Conservation (phyloP, 2,329 filamentous ascomycete species). For the Thermochaetoides dissita region DNA sequence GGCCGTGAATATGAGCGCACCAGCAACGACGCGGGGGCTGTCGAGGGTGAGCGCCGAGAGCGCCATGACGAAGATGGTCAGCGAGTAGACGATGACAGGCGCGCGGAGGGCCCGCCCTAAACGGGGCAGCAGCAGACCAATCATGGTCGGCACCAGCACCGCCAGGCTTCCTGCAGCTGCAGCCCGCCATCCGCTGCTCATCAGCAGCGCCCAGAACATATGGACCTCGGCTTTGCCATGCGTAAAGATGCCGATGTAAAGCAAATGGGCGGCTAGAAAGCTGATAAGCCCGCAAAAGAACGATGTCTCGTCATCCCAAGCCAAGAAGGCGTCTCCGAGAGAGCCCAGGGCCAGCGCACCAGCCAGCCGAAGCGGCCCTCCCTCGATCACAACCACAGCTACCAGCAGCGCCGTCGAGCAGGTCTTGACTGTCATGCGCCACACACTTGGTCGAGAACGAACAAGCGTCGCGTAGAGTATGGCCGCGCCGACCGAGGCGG, state of each 20-base stretch:
- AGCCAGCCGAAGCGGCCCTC: constrained; percentile 13
- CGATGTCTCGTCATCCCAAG: constrained; percentile 20
- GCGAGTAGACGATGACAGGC: constrained; percentile 21
- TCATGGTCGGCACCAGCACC: constrained; percentile 17
- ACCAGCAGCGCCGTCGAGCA: constrained; percentile 20
- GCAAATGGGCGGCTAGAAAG: constrained; percentile 22
- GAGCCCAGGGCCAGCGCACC: constrained; percentile 20
- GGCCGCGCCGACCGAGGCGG: constrained; percentile 8
- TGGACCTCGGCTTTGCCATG: constrained; percentile 8
- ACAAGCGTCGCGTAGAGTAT: constrained; percentile 8
- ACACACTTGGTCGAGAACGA: constrained; percentile 12
- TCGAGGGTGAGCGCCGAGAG: constrained; percentile 19
- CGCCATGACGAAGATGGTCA: constrained; percentile 21
- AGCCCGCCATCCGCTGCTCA: constrained; percentile 5
- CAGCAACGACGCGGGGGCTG: constrained; percentile 14
- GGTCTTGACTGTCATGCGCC: constrained; percentile 21
- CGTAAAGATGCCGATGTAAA: constrained; percentile 21
- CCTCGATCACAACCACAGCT: constrained; percentile 7
- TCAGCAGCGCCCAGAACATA: background rate
- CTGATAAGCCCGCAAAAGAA: constrained; percentile 22
- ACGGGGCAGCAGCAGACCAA: constrained; percentile 16
- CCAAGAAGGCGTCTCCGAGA: constrained; percentile 24
- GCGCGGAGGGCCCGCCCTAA: constrained; percentile 14
- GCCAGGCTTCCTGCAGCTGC: constrained; percentile 9
- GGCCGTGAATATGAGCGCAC: constrained; percentile 20